These are phyloP conservation scores for Monosporascus sp. DNA, from an alignment of 2,329 filamentous ascomycete genomes.

Conservation along the genomic window DNA sequence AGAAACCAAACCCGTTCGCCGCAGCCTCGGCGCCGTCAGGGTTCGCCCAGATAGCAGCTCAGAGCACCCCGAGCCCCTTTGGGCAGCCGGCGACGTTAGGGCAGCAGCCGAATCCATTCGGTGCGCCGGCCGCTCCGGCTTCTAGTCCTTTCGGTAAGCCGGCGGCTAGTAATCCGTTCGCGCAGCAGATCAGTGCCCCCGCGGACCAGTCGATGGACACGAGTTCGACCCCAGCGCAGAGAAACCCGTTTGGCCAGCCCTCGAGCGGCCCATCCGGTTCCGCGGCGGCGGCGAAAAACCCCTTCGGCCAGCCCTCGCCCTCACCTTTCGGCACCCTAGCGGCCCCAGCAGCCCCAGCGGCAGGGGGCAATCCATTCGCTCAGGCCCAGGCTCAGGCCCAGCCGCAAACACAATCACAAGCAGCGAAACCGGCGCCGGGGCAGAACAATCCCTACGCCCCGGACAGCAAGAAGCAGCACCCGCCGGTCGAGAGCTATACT, in stretches of 20 bases:
- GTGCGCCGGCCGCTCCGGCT: constrained; percentile 10
- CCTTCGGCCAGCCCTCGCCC: constrained; percentile 26
- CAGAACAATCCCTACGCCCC: constrained; percentile 37
- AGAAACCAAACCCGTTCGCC: constrained; percentile 17
- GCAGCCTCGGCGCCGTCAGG: constrained; percentile 18
- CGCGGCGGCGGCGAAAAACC: constrained; percentile 12
- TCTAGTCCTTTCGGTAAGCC: constrained; percentile 23
- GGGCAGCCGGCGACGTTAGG: constrained; percentile 31
- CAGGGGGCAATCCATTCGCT: constrained; percentile 21
- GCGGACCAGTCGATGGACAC: constrained; percentile 22
- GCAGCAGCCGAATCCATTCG: constrained; percentile 21
- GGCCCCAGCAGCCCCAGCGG: neutral
- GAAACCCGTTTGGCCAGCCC: constrained; percentile 22
- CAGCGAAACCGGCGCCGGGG: constrained; percentile 5
- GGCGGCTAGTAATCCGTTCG: constrained; percentile 25
- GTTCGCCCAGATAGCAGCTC: constrained; percentile 20
- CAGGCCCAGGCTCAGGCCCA: constrained; percentile 5
- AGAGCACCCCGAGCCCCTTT: constrained; percentile 21
- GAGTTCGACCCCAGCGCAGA: constrained; percentile 12
- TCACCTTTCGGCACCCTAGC: constrained; percentile 6
- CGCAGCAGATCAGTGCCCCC: constrained; percentile 17
- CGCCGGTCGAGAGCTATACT: constrained; percentile 37
- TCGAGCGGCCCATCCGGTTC: constrained; percentile 8
- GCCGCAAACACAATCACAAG: constrained; percentile 9
- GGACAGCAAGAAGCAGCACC: constrained; percentile 38